Base-by-base conservation (phyloP, 306 rosid species). In the Nissolia schottii region DNA sequence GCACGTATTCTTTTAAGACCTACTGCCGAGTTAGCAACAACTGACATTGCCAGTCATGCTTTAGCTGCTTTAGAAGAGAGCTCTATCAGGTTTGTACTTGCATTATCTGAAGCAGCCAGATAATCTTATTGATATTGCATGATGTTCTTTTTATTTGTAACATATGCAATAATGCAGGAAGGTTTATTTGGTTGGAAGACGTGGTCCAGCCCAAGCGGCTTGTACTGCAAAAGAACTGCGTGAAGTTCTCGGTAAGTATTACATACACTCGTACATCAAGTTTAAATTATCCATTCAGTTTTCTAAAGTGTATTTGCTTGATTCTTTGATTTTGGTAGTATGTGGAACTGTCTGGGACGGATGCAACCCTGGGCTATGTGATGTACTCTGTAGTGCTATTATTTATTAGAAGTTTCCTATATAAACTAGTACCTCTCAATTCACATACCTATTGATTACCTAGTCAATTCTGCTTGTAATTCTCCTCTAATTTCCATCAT, bases 161-260 rank as follows among this genome's bases (percentile, higher is more conserved):
- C 65, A 62, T 71, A 23, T 35, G 28, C 72, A 53, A 79, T 40
- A 66, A 45, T 73, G 61, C 85, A 89, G 99, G 87, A 87, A 84
- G 79, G 95, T 94, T 75, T 87, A 83, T 86, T 76, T 94, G 87
- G 97, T 94, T 59, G 99, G 99, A 80, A 86, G 99, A 82, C 90
- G 96, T 46, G 99, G 99, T 82, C 99, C 99, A 18, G 95, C 88
- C 51, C 99, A 94, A 79, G 92, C 96, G 38, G 97, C 99, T 68
- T 94, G 96, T 74, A 94, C 97, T 46, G 92, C 97, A 43, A 89
- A 89, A 84, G 99, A 94, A 74, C 81, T 94, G 11, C 96, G 96
- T 49, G 99, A 91, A 86, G 64, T 94, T 84, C 95, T 87, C 49
- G 99, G 99, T 94, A 87, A 78, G 70, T 79, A 35, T 67, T 50